phyloP scores from a whole-genome alignment of 306 rosid genomes.

The Cucurbita ficifolia region DNA sequence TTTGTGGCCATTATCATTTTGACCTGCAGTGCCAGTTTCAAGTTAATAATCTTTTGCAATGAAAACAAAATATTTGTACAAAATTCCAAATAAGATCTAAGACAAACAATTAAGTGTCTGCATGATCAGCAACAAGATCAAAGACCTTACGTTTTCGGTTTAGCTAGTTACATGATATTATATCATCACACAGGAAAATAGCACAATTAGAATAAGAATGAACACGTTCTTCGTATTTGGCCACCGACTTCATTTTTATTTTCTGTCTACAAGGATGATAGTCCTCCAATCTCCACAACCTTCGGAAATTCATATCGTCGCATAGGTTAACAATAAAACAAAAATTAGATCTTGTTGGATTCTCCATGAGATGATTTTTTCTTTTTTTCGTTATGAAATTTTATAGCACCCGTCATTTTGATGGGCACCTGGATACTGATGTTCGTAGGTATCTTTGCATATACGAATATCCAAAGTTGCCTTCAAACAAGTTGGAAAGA shows the following conservation, averaged over 20 bases:
- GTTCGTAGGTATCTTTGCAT: not conserved
- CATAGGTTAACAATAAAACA: too few relatives aligned
- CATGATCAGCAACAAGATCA: not conserved
- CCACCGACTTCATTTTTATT: not conserved
- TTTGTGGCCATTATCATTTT: slow-evolving; percentile 98
- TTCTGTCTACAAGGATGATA: not conserved
- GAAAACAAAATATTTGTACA: not conserved
- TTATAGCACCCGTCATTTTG: not conserved
- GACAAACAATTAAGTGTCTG: not conserved
- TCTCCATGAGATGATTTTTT: not conserved
- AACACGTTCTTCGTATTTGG: not conserved
- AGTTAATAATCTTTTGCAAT: not conserved
- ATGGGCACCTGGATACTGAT: not conserved
- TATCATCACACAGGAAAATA: not conserved
- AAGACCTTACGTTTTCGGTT: not conserved
- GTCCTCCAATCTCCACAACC: not conserved
- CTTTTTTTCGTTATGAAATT: not conserved
- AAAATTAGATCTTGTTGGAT: too few relatives aligned
- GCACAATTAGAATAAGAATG: not conserved
- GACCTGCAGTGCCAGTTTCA: slow-evolving; percentile 35
- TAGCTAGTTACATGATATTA: not conserved
- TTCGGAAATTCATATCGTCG: too few relatives aligned
- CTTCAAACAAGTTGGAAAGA: not conserved
- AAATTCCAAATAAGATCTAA: not conserved
- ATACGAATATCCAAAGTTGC: not conserved